Percentiles rank a stretch among this genome's conserved stretches.
phyloP scores from a whole-genome alignment of 495 filamentous ascomycete species.

The Chaetomium cochliodes region DNA sequence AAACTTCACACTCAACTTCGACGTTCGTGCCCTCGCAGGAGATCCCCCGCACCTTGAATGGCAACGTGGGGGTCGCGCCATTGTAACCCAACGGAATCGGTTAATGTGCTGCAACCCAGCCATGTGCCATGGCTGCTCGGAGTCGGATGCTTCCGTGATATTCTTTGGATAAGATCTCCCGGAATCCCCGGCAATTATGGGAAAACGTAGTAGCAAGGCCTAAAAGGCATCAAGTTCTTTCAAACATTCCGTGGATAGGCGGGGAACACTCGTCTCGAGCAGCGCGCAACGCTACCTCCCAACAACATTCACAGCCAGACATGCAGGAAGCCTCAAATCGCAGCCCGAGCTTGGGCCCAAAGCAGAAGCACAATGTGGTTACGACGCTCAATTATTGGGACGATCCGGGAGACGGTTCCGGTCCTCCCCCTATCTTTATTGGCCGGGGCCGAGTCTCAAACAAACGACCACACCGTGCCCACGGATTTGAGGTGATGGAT shows the following conservation, averaged over 20 bases:
- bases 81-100: background rate
- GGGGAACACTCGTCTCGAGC: background rate
- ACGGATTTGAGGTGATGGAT: constrained; percentile 42
- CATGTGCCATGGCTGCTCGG: background rate
- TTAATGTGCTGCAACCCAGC: constrained; percentile 1
- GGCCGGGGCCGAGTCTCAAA: constrained; percentile 37
- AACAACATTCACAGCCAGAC: background rate
- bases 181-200: background rate
- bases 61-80: background rate
- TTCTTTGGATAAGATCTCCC: constrained; percentile 4
- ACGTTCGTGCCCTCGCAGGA: background rate
- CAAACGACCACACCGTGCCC: constrained; percentile 46
- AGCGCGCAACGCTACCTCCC: background rate
- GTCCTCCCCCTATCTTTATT: constrained; percentile 53
- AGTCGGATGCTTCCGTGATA: constrained; percentile 1
- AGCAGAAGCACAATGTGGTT: constrained; percentile 43
- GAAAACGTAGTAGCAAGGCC: background rate
- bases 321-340: background rate
- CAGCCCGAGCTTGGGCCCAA: background rate
- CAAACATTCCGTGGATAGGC: background rate
- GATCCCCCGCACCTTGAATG: background rate
- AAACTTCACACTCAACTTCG: background rate
- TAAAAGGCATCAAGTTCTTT: background rate
- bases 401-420: constrained; percentile 59
- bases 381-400: constrained; percentile 62